Conservation (phyloP, 1,284 basidiomycete genomes). For the Sporisorium sorghi region DNA sequence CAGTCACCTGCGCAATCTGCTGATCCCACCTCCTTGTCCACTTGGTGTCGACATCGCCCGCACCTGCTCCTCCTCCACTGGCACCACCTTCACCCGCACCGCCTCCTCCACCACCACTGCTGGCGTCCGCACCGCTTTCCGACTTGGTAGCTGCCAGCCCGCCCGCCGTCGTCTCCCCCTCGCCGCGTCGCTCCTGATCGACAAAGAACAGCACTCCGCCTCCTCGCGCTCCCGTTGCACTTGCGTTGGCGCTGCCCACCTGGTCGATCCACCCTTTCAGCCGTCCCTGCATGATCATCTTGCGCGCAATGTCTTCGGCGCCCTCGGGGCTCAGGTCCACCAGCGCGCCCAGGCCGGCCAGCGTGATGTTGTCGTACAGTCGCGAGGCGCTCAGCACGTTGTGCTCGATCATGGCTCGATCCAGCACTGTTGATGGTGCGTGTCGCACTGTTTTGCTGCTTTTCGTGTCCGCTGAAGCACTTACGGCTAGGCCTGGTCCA, state of each 20-base stretch:
- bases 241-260: slow-evolving; percentile 71
- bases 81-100: slow-evolving; percentile 15
- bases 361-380: slow-evolving; percentile 61
- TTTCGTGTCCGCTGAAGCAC: slow-evolving; percentile 2
- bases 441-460: slow-evolving; percentile 66
- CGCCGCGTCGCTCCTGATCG: slow-evolving; percentile 71
- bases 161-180: slow-evolving; percentile 46
- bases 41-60: slow-evolving; percentile 35
- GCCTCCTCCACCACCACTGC: slow-evolving; percentile 7
- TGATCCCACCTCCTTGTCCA: slow-evolving; percentile 53
- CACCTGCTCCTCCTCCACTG: slow-evolving; percentile 14
- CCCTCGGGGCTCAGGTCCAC: slow-evolving; percentile 72
- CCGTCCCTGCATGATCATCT: slow-evolving; percentile 95
- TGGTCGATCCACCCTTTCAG: slow-evolving; percentile 92
- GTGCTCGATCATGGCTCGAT: slow-evolving; percentile 97
- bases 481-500: not conserved
- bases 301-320: slow-evolving; percentile 91
- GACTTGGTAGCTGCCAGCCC: slow-evolving; percentile 40
- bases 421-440: slow-evolving; percentile 90
- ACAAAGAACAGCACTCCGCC: slow-evolving; percentile 87
- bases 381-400: slow-evolving; percentile 94
- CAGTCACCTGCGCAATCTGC: slow-evolving; percentile 50
- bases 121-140: slow-evolving; percentile 14
- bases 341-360: slow-evolving; percentile 54
- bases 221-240: slow-evolving; percentile 2